Evolutionary conservation across 805 yeast genomes (phyloP).

Genomic region (Candida ortonii): DNA sequence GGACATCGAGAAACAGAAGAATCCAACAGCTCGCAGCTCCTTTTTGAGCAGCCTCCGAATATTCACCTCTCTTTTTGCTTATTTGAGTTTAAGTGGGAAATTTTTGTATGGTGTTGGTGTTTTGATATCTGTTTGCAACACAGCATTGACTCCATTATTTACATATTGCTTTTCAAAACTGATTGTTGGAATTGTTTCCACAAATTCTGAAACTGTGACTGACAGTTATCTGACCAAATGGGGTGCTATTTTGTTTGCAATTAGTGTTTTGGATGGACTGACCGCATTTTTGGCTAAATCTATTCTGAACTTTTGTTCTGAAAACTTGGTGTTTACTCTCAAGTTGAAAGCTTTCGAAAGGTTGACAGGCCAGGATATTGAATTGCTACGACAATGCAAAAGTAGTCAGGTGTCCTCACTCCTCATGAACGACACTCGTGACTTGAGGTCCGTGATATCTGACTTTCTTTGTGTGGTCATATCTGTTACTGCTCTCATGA

Average conservation of each 20-base stretch:
- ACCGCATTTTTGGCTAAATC: slow-evolving; percentile 50
- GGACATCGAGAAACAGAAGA: no score
- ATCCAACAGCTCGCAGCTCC: not conserved
- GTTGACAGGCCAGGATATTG: slow-evolving; percentile 49
- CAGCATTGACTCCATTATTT: slow-evolving; percentile 70
- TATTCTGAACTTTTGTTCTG: slow-evolving; percentile 57
- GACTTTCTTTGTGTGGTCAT: slow-evolving; percentile 56
- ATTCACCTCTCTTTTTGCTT: no score
- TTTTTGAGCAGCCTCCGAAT: slow-evolving; percentile 11
- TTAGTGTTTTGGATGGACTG: slow-evolving; percentile 64
- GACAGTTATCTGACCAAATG: slow-evolving; percentile 46
- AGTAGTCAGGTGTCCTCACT: slow-evolving; percentile 61
- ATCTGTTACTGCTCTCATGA: slow-evolving; percentile 51
- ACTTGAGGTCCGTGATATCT: slow-evolving; percentile 62
- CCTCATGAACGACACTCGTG: slow-evolving; percentile 78
- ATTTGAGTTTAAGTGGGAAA: slow-evolving; percentile 7
- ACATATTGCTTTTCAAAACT: slow-evolving; percentile 74
- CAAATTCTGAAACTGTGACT: slow-evolving; percentile 29
- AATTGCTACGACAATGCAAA: slow-evolving; percentile 48
- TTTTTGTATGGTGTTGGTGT: slow-evolving; percentile 48
- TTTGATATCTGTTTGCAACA: slow-evolving; percentile 49
- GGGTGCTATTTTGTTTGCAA: slow-evolving; percentile 61
- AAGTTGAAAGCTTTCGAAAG: slow-evolving; percentile 48
- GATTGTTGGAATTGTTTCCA: slow-evolving; percentile 59
- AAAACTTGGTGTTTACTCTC: slow-evolving; percentile 58